Percentiles rank a stretch among this genome's conserved stretches.
These are phyloP conservation scores for Exophiala alcalophila DNA, from an alignment of 2,329 filamentous ascomycete genomes.

Conservation along the genomic window DNA sequence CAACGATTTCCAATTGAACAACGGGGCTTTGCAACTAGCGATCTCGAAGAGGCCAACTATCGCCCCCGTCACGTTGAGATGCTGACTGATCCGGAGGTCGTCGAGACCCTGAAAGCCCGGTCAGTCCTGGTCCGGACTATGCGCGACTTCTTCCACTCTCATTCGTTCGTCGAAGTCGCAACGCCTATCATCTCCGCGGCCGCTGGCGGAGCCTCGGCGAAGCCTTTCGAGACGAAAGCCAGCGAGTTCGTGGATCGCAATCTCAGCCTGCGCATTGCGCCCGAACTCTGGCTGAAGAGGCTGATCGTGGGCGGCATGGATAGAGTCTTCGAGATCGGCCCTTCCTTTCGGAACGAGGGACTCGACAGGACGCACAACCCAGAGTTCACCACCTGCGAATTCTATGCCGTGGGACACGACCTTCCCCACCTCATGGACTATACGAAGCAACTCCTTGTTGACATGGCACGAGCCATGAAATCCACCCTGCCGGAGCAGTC, in stretches of 20 bases:
- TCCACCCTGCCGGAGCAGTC: neutral
- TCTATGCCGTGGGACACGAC: constrained; percentile 77
- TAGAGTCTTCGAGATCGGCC: constrained; percentile 87
- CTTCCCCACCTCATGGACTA: constrained; percentile 41
- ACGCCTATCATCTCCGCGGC: constrained; percentile 82
- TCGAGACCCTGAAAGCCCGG: constrained; percentile 70
- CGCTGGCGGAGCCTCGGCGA: constrained; percentile 82
- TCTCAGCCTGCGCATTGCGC: constrained; percentile 80
- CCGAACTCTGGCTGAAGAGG: constrained; percentile 92
- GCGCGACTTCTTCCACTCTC: constrained; percentile 67
- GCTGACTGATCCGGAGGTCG: constrained; percentile 66
- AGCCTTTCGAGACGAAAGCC: constrained; percentile 77
- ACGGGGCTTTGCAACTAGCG: constrained; percentile 32
- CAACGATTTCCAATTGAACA: constrained; percentile 66
- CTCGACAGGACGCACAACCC: constrained; percentile 90
- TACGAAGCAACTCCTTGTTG: constrained; percentile 15
- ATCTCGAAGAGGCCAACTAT: constrained; percentile 53
- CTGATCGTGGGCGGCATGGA: constrained; percentile 86
- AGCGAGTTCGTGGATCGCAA: constrained; percentile 70
- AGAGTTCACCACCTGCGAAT: constrained; percentile 96
- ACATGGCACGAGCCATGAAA: constrained; percentile 9
- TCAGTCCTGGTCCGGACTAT: constrained; percentile 71
- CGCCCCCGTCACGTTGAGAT: constrained; percentile 73
- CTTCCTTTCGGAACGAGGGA: constrained; percentile 87
- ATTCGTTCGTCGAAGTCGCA: constrained; percentile 79